A percentile compares a stretch with the other conserved stretches of the same genome.
phyloP scores from a whole-genome alignment of 441 rosid genomes.

The Croton laevigatus region DNA sequence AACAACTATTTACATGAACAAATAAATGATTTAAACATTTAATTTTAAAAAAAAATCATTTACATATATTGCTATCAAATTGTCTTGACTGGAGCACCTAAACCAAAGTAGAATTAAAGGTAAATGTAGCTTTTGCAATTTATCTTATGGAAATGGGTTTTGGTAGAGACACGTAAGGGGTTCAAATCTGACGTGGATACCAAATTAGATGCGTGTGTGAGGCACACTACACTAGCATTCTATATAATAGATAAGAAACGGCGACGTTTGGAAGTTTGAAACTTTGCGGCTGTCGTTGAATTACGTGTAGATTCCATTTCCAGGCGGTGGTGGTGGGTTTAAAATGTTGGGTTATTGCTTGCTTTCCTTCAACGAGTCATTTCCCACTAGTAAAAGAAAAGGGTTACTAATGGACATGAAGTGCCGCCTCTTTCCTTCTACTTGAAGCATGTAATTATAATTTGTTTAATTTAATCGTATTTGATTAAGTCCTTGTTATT shows the following conservation, averaged over 20 bases:
- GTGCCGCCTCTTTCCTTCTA: neutral
- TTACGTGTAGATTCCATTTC: too few species aligned
- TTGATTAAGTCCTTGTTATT: neutral
- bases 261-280: neutral
- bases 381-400: neutral
- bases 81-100: too few species aligned
- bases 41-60: too few species aligned
- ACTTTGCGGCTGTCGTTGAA: neutral
- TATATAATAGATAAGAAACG: neutral
- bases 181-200: too few species aligned
- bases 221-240: neutral
- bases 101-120: neutral
- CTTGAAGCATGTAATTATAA: neutral
- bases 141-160: neutral
- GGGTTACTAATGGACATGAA: neutral
- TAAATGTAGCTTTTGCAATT: neutral
- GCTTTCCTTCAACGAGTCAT: conserved; percentile 10
- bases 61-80: too few species aligned
- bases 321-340: too few species aligned
- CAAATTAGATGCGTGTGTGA: too few species aligned
- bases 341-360: too few species aligned
- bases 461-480: neutral
- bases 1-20: too few species aligned
- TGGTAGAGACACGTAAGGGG: too few species aligned
- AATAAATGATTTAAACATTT: neutral